These are phyloP conservation scores for Talaromyces rugulosus DNA, from an alignment of 2,329 filamentous ascomycete species.

Conservation along the genomic window DNA sequence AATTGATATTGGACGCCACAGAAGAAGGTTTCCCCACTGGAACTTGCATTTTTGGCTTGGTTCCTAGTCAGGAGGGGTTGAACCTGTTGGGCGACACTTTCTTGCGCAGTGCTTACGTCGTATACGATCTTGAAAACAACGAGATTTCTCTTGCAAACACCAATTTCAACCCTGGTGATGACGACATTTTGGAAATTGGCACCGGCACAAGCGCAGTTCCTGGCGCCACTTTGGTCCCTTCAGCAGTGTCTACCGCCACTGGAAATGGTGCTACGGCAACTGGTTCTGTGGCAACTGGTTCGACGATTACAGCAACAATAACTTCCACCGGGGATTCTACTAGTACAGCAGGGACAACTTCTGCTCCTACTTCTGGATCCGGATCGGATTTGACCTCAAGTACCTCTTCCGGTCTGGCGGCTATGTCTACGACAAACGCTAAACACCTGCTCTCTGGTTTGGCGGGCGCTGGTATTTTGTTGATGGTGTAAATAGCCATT, in stretches of 20 bases:
- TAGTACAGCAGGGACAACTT: neutral
- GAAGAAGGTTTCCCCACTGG: conserved; percentile 64
- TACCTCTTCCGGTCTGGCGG: conserved; percentile 15
- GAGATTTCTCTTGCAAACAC: conserved; percentile 66
- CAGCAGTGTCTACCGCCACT: conserved; percentile 10
- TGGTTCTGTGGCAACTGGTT: neutral
- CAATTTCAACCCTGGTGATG: conserved; percentile 46
- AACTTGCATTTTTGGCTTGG: conserved; percentile 65
- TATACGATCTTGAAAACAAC: conserved; percentile 67
- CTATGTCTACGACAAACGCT: conserved; percentile 13
- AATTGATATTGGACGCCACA: conserved; percentile 50
- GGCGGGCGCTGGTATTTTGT: conserved; percentile 17
- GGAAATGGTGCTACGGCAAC: conserved; percentile 6
- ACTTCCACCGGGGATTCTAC: neutral
- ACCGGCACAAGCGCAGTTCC: conserved; percentile 29
- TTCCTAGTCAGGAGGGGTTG: conserved; percentile 50
- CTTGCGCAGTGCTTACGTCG: conserved; percentile 66
- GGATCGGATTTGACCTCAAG: neutral
- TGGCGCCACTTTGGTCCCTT: conserved; percentile 1
- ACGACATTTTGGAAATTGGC: conserved; percentile 18
- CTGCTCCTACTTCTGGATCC: neutral
- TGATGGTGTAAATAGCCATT: conserved; percentile 14
- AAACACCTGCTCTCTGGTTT: conserved; percentile 18
- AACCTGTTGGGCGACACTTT: conserved; percentile 67
- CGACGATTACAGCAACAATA: neutral